Percentiles rank a stretch among this genome's conserved stretches.
Evolutionary conservation across 495 filamentous ascomycete genomes (phyloP).

Genomic region (Bacidia gigantensis): DNA sequence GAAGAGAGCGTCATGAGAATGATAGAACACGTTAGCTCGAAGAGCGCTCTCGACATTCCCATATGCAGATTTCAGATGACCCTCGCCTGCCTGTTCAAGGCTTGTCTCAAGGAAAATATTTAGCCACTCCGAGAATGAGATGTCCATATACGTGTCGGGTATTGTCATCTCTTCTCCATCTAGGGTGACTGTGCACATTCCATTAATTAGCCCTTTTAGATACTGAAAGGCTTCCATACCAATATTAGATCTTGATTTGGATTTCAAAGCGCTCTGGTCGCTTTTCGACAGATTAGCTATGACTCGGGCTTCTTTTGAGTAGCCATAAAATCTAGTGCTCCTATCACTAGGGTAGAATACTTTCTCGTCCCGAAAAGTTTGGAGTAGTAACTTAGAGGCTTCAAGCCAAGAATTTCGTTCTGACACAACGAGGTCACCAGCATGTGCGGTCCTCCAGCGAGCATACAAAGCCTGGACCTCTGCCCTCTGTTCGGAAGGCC

Average conservation of each 20-base stretch:
- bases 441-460: not conserved
- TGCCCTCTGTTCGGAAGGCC: slow-evolving; percentile 29
- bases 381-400: slow-evolving; percentile 56
- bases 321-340: slow-evolving; percentile 54
- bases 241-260: slow-evolving; percentile 1
- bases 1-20: slow-evolving; percentile 49
- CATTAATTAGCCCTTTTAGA: too few relatives aligned
- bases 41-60: slow-evolving; percentile 57
- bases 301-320: slow-evolving; percentile 35
- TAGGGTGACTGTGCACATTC: slow-evolving; percentile 1
- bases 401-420: slow-evolving; percentile 51
- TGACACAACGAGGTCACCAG: not conserved
- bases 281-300: slow-evolving; percentile 15
- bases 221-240: slow-evolving; percentile 2
- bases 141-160: slow-evolving; percentile 58
- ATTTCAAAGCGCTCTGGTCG: not conserved
- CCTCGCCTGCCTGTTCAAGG: slow-evolving; percentile 49
- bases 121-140: slow-evolving; percentile 71
- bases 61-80: slow-evolving; percentile 53
- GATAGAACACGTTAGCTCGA: slow-evolving; percentile 66
- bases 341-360: slow-evolving; percentile 66
- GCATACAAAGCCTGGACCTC: not conserved
- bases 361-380: slow-evolving; percentile 66
- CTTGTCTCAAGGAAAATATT: slow-evolving; percentile 84
- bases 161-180: slow-evolving; percentile 21